These are phyloP conservation scores for Quercus variabilis DNA, from an alignment of 306 rosid genomes.

Conservation along the genomic window DNA sequence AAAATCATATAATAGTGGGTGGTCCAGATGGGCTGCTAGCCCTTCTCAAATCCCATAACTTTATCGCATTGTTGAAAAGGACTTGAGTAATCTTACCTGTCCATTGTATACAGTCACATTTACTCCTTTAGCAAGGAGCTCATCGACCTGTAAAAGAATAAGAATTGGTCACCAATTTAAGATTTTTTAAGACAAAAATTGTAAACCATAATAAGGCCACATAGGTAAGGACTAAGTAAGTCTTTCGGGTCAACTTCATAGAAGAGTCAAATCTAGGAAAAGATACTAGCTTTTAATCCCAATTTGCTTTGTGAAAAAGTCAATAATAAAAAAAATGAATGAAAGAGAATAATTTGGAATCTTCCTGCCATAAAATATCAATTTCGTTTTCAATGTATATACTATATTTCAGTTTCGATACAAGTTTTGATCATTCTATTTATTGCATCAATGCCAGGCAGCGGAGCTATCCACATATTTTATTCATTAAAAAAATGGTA, in stretches of 20 bases:
- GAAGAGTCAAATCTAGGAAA: not conserved
- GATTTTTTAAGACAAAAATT: not conserved
- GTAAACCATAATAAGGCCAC: not conserved
- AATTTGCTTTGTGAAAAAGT: not conserved
- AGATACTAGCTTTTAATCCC: not conserved
- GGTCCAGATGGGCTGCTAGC: not conserved
- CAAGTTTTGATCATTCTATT: not conserved
- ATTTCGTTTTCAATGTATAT: not conserved
- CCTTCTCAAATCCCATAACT: not conserved
- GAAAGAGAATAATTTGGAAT: not conserved
- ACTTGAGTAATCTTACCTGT: slow-evolving; percentile 46
- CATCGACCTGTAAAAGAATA: slow-evolving; percentile 55
- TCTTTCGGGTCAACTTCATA: not conserved
- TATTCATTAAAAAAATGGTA: not conserved
- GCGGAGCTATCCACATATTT: no score
- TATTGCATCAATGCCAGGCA: not conserved
- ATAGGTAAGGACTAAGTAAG: not conserved
- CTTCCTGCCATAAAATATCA: not conserved
- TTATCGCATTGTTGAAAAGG: no score
- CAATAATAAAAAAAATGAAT: not conserved
- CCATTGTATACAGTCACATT: slow-evolving; percentile 86
- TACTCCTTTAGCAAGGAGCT: slow-evolving; percentile 73
- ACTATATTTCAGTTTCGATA: not conserved
- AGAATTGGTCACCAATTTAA: not conserved
- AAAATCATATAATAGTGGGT: not conserved